Evolutionary conservation across 2,329 filamentous ascomycete genomes (phyloP).

Genomic region (Neonectria sp.): DNA sequence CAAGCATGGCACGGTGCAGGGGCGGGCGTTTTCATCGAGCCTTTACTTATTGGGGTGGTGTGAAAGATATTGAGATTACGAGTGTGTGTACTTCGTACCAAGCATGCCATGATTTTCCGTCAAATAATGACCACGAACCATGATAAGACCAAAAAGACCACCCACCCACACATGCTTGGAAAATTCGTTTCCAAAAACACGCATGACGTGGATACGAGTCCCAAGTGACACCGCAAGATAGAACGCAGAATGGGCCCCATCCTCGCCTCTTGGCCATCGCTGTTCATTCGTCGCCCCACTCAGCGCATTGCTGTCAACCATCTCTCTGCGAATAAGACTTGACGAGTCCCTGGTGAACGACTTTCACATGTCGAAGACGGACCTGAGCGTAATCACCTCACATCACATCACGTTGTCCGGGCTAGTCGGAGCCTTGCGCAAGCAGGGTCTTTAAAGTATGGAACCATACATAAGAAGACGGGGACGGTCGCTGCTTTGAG

Average conservation of each 20-base stretch:
- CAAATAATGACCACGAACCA: constrained; percentile 22
- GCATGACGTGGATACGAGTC: constrained; percentile 12
- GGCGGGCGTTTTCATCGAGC: constrained; percentile 19
- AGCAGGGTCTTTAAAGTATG: constrained; percentile 28
- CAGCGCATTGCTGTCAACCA: constrained; percentile 17
- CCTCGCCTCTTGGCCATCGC: constrained; percentile 9
- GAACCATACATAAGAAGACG: constrained; percentile 20
- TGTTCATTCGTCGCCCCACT: constrained; percentile 20
- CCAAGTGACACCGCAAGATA: constrained; percentile 4
- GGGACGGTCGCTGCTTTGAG: constrained; percentile 9
- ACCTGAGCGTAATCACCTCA: constrained; percentile 27
- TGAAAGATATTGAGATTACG: constrained; percentile 5
- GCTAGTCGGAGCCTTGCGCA: constrained; percentile 15
- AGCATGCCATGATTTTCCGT: constrained; percentile 12
- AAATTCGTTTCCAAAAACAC: not conserved
- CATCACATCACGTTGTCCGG: constrained; percentile 31
- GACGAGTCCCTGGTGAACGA: constrained; percentile 12
- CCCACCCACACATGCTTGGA: not conserved
- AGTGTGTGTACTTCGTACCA: not conserved
- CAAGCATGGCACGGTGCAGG: constrained; percentile 31
- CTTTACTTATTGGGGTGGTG: constrained; percentile 3
- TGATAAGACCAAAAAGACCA: constrained; percentile 12
- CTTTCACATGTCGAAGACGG: constrained; percentile 32
- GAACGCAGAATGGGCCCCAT: constrained; percentile 3
- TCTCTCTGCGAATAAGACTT: not conserved